Conservation (phyloP, 2,329 filamentous ascomycete species). For the Macrophomina tecta region DNA sequence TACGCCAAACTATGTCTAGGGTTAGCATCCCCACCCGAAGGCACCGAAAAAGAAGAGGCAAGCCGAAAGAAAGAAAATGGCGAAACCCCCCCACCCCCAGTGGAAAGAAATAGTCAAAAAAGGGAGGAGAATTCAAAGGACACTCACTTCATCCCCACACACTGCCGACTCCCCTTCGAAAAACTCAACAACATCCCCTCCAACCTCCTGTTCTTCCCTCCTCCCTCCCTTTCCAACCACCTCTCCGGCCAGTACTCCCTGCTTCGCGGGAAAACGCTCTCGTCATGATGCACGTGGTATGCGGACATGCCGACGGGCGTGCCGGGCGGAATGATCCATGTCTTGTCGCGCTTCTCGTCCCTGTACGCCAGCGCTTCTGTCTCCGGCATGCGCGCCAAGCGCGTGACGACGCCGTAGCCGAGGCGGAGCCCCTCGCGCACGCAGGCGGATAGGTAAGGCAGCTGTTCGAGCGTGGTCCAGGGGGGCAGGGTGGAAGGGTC, state of each 20-base stretch:
- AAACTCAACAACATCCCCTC: conserved; percentile 30
- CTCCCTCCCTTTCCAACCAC: conserved; percentile 26
- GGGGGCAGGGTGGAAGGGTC: conserved; percentile 30
- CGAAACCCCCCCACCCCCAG: not conserved
- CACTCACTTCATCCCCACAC: conserved; percentile 36
- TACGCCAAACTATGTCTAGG: conserved; percentile 28
- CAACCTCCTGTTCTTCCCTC: not conserved
- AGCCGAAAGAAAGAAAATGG: not conserved
- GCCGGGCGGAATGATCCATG: conserved; percentile 24
- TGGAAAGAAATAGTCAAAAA: not conserved
- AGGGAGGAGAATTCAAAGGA: not conserved
- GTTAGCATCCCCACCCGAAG: too few relatives aligned
- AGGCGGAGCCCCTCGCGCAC: conserved; percentile 43
- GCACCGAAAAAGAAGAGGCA: not conserved
- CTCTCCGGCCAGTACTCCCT: conserved; percentile 39
- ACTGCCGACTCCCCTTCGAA: conserved; percentile 29
- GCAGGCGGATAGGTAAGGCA: conserved; percentile 29
- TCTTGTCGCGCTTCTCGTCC: not conserved
- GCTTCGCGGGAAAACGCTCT: conserved; percentile 37
- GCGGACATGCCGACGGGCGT: conserved; percentile 30
- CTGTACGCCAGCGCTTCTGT: conserved; percentile 26
- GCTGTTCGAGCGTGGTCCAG: conserved; percentile 25
- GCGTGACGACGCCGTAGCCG: conserved; percentile 47
- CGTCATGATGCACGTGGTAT: conserved; percentile 30
- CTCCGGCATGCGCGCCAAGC: conserved; percentile 31